Conservation (phyloP, 1,284 basidiomycete species). For the Irpex rosettiformis region DNA sequence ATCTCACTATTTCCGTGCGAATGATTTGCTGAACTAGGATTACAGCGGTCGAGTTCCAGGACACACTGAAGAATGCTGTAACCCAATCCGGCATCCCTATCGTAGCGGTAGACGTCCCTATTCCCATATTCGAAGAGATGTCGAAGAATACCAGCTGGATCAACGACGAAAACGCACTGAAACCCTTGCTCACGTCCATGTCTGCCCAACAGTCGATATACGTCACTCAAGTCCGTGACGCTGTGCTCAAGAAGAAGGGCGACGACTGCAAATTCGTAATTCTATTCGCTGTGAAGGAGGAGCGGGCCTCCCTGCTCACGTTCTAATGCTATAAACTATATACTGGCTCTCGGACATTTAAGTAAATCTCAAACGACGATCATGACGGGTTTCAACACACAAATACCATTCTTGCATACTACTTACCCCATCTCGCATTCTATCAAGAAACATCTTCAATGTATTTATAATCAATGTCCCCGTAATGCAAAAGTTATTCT, state of each 20-base stretch:
- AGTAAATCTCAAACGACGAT: too few relatives aligned
- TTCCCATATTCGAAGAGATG: slow-evolving; percentile 59
- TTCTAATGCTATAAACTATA: too few relatives aligned
- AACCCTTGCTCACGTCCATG: slow-evolving; percentile 49
- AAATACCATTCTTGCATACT: too few relatives aligned
- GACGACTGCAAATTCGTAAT: slow-evolving; percentile 64
- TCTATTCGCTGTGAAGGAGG: slow-evolving; percentile 68
- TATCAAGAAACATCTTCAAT: too few relatives aligned
- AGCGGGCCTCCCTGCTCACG: slow-evolving; percentile 60
- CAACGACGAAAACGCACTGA: slow-evolving; percentile 72
- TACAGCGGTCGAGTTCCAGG: slow-evolving; percentile 59
- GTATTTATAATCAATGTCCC: too few relatives aligned
- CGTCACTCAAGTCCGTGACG: slow-evolving; percentile 63
- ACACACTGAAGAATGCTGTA: slow-evolving; percentile 52
- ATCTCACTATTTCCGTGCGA: background rate
- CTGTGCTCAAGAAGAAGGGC: slow-evolving; percentile 52
- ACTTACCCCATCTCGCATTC: too few relatives aligned
- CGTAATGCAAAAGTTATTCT: too few relatives aligned
- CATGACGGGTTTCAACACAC: too few relatives aligned
- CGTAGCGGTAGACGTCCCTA: slow-evolving; percentile 67
- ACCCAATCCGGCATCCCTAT: slow-evolving; percentile 54
- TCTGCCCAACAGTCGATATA: slow-evolving; percentile 55
- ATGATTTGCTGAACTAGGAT: background rate
- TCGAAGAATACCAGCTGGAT: slow-evolving; percentile 58
- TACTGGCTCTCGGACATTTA: too few relatives aligned